Percentiles rank a stretch among this genome's conserved stretches.
phyloP scores from a whole-genome alignment of 2,329 filamentous ascomycete genomes.

The Chalaropsis thielavioides region DNA sequence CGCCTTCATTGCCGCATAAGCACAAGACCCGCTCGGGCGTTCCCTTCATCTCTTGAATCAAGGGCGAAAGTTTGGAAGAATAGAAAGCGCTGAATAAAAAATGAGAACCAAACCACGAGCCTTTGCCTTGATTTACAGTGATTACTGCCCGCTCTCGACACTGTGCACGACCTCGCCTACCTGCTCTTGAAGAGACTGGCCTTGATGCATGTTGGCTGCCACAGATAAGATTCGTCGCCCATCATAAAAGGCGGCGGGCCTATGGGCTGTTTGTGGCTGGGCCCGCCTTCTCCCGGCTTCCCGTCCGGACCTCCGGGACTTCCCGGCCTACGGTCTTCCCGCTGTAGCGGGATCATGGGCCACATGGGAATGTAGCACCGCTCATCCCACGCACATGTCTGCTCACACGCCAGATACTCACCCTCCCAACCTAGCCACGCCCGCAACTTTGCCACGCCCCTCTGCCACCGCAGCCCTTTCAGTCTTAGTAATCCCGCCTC shows the following conservation, averaged over 20 bases:
- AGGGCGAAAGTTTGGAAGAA: background rate
- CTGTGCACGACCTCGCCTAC: background rate
- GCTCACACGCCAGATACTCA: constrained; percentile 30
- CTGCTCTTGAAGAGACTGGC: constrained; percentile 10
- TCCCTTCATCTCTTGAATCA: background rate
- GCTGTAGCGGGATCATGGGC: constrained; percentile 25
- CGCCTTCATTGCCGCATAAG: constrained; percentile 32
- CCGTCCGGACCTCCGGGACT: background rate
- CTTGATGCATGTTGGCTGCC: constrained; percentile 23
- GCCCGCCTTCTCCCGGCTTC: background rate
- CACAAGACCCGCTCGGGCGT: background rate
- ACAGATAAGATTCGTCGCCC: constrained; percentile 19
- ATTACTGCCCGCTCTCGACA: background rate
- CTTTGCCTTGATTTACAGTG: background rate
- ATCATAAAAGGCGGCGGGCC: constrained; percentile 1
- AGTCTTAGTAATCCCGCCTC: background rate
- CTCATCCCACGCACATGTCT: constrained; percentile 30
- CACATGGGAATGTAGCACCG: constrained; percentile 38
- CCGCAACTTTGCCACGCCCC: constrained; percentile 29
- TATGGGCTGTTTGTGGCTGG: background rate
- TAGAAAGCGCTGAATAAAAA: constrained; percentile 1
- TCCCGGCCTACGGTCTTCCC: background rate
- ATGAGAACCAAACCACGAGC: background rate
- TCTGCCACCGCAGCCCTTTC: constrained; percentile 21
- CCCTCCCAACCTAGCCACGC: constrained; percentile 39